A percentile compares a stretch with the other conserved stretches of the same genome.
These are phyloP conservation scores for Myriosclerotinia scirpicola DNA, from an alignment of 2,329 filamentous ascomycete genomes.

Conservation along the genomic window DNA sequence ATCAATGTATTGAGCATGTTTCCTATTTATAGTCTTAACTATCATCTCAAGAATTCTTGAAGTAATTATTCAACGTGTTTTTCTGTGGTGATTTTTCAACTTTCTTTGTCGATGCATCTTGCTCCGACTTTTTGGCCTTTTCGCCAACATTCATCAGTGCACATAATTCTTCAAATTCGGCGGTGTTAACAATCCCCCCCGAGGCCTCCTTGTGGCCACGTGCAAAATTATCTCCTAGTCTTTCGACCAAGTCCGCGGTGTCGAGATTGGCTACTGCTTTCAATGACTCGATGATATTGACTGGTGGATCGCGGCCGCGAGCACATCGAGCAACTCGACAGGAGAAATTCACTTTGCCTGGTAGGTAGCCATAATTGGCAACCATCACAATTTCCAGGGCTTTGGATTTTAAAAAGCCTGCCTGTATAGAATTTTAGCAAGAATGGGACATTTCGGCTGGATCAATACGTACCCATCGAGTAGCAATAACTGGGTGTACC, in stretches of 20 bases:
- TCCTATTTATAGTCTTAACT: not conserved
- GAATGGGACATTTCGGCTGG: too few relatives aligned
- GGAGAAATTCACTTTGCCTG: constrained; percentile 65
- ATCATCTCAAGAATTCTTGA: constrained; percentile 43
- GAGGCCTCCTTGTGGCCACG: constrained; percentile 67
- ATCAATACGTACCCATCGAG: constrained; percentile 51
- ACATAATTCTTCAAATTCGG: constrained; percentile 66
- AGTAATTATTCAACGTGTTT: constrained; percentile 58
- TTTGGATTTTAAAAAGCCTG: constrained; percentile 57
- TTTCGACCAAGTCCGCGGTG: constrained; percentile 43
- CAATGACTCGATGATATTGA: constrained; percentile 63
- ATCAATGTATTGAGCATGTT: not conserved
- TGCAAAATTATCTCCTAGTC: constrained; percentile 63
- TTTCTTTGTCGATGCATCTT: constrained; percentile 42
- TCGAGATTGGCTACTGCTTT: constrained; percentile 51
- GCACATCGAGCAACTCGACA: constrained; percentile 62
- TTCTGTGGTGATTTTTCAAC: constrained; percentile 46
- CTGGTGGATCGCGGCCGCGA: constrained; percentile 51
- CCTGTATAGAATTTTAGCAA: constrained; percentile 34
- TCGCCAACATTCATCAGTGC: constrained; percentile 57
- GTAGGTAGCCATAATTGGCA: constrained; percentile 65
- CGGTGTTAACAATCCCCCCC: constrained; percentile 60
- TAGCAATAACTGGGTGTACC: constrained; percentile 66
- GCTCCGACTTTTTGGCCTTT: constrained; percentile 45
- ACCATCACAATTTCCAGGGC: constrained; percentile 64